Evolutionary conservation across 2,329 filamentous ascomycete genomes (phyloP).

Genomic region (Atkinsonella texensis): DNA sequence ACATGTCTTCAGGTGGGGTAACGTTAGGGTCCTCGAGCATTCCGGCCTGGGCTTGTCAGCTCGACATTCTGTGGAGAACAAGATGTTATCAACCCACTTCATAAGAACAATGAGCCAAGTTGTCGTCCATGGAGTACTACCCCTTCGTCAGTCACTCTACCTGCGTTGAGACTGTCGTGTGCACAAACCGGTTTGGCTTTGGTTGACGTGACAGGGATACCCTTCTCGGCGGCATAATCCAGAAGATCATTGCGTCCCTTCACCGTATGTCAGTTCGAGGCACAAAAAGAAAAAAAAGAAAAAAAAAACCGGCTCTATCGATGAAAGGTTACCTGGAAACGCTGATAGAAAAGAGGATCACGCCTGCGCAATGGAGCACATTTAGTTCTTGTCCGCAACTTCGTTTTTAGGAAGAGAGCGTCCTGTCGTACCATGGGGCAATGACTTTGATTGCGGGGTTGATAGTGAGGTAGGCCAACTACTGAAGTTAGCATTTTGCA

Average conservation of each 20-base stretch:
- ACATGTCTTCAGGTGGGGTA: not conserved
- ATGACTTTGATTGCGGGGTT: slow-evolving; percentile 3
- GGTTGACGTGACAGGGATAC: slow-evolving; percentile 5
- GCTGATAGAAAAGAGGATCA: slow-evolving; percentile 1
- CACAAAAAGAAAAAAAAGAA: too few species aligned
- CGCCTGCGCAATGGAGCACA: not conserved
- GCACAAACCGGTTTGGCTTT: not conserved
- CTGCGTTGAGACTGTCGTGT: too few species aligned
- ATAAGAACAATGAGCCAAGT: slow-evolving; percentile 4
- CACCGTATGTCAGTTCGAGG: too few species aligned
- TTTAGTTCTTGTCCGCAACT: too few species aligned
- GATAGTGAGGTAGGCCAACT: slow-evolving; percentile 1
- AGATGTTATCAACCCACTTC: not conserved
- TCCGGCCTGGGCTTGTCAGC: not conserved
- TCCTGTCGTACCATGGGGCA: not conserved
- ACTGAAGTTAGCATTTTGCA: too few species aligned
- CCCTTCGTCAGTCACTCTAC: too few species aligned
- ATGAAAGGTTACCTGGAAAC: not conserved
- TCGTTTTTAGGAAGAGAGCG: too few species aligned
- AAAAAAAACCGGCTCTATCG: too few species aligned
- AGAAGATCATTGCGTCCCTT: slow-evolving; percentile 3
- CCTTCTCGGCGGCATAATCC: slow-evolving; percentile 2
- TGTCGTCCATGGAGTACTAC: slow-evolving; percentile 4
- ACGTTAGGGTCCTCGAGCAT: slow-evolving; percentile 2
- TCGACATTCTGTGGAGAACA: too few species aligned